These are phyloP conservation scores for Orbilia ellipsospora DNA, from an alignment of 2,329 filamentous ascomycete species.

Conservation along the genomic window DNA sequence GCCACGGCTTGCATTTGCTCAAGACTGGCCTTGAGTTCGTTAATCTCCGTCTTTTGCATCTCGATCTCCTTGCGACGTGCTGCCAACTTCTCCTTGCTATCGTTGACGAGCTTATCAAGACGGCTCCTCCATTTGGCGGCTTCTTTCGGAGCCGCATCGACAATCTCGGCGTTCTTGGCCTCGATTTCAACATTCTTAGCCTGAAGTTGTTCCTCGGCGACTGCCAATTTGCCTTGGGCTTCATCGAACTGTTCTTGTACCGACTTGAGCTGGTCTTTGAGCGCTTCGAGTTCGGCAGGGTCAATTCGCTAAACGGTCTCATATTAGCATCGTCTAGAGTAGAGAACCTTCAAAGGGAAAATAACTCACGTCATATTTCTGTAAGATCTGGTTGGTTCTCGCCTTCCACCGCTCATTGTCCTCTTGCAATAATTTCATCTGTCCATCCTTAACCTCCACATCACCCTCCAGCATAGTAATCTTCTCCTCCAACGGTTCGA, in stretches of 20 bases:
- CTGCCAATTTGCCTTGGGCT: conserved; percentile 58
- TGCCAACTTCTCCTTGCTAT: conserved; percentile 57
- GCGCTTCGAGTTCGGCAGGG: conserved; percentile 87
- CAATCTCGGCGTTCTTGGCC: conserved; percentile 56
- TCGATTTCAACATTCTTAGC: conserved; percentile 53
- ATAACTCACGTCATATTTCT: conserved; percentile 78
- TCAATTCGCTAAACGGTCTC: conserved; percentile 73
- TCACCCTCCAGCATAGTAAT: conserved; percentile 86
- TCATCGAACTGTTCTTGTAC: conserved; percentile 74
- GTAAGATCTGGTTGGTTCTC: conserved; percentile 92
- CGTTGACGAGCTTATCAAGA: conserved; percentile 57
- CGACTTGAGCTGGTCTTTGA: conserved; percentile 79
- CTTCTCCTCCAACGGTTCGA: conserved; percentile 83
- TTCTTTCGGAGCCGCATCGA: conserved; percentile 42
- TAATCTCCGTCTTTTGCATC: conserved; percentile 44
- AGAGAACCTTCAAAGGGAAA: no score
- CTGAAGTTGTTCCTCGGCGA: conserved; percentile 60
- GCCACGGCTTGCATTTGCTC: conserved; percentile 35
- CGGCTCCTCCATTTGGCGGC: conserved; percentile 56
- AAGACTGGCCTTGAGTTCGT: conserved; percentile 31
- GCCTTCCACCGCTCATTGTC: conserved; percentile 96
- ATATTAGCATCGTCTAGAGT: no score
- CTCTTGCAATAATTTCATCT: conserved; percentile 87
- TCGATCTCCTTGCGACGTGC: conserved; percentile 42
- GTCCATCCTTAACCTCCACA: conserved; percentile 82